Conservation (phyloP, 2,329 filamentous ascomycete genomes). For the Samsoniella hepiali region DNA sequence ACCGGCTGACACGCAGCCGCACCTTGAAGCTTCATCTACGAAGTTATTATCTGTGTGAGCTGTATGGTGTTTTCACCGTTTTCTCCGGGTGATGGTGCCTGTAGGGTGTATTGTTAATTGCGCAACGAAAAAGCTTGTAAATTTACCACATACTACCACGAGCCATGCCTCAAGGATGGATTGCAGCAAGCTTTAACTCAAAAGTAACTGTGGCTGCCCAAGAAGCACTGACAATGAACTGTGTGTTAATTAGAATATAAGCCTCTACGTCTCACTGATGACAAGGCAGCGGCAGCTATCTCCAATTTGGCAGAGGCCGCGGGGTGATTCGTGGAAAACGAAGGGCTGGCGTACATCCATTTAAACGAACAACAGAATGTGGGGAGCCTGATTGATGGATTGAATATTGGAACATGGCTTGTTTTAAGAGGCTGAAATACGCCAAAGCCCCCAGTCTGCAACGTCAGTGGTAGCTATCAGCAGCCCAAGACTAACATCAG, state of each 20-base stretch:
- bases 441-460: background rate
- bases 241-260: background rate
- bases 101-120: no score
- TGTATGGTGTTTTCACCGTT: no score
- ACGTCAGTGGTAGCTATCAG: background rate
- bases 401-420: background rate
- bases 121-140: no score
- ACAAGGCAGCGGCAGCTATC: background rate
- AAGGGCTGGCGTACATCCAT: background rate
- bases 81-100: no score
- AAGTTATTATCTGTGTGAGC: no score
- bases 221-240: background rate
- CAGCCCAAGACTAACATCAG: background rate
- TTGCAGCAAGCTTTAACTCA: no score
- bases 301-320: background rate
- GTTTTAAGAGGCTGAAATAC: background rate
- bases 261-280: background rate
- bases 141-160: no score
- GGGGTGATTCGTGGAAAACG: slow-evolving; percentile 12
- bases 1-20: background rate
- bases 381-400: background rate
- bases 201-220: no score
- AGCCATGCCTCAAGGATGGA: no score
- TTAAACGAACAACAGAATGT: background rate
- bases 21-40: background rate